phyloP scores from a whole-genome alignment of 1,284 basidiomycete genomes.

The Xerocomus nothofagi region DNA sequence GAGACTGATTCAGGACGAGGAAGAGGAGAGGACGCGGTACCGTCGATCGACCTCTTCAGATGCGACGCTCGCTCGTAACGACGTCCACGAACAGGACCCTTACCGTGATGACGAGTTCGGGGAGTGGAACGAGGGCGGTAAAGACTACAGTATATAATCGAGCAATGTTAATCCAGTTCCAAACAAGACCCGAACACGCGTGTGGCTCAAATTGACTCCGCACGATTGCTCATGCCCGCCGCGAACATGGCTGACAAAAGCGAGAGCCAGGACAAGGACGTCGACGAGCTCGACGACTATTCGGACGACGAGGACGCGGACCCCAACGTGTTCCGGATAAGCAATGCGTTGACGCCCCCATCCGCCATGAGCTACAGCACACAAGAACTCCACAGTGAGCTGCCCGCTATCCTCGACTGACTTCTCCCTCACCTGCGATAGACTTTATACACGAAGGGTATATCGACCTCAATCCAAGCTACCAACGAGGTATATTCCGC shows the following conservation, averaged over 20 bases:
- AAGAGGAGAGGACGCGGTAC: slow-evolving; percentile 28
- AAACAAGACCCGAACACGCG: neutral
- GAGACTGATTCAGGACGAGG: slow-evolving; percentile 26
- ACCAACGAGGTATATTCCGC: slow-evolving; percentile 57
- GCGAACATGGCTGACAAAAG: slow-evolving; percentile 21
- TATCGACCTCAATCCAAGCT: slow-evolving; percentile 65
- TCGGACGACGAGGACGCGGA: slow-evolving; percentile 40
- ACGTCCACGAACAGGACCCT: slow-evolving; percentile 16
- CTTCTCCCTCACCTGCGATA: slow-evolving; percentile 28
- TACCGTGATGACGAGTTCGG: slow-evolving; percentile 39
- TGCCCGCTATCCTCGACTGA: neutral
- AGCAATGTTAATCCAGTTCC: neutral
- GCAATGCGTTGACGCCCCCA: slow-evolving; percentile 42
- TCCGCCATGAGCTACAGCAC: slow-evolving; percentile 42
- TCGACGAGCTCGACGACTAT: slow-evolving; percentile 54
- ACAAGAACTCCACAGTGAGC: slow-evolving; percentile 54
- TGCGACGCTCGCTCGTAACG: slow-evolving; percentile 37
- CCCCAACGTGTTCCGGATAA: slow-evolving; percentile 48
- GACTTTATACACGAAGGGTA: slow-evolving; percentile 61
- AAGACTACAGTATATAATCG: slow-evolving; percentile 9
- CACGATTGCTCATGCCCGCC: neutral
- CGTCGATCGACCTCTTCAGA: slow-evolving; percentile 41
- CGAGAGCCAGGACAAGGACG: slow-evolving; percentile 37
- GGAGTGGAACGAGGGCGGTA: slow-evolving; percentile 28
- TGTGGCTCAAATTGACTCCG: slow-evolving; percentile 18